Conservation (phyloP, 345 rosid species). For the Camelina neglecta region DNA sequence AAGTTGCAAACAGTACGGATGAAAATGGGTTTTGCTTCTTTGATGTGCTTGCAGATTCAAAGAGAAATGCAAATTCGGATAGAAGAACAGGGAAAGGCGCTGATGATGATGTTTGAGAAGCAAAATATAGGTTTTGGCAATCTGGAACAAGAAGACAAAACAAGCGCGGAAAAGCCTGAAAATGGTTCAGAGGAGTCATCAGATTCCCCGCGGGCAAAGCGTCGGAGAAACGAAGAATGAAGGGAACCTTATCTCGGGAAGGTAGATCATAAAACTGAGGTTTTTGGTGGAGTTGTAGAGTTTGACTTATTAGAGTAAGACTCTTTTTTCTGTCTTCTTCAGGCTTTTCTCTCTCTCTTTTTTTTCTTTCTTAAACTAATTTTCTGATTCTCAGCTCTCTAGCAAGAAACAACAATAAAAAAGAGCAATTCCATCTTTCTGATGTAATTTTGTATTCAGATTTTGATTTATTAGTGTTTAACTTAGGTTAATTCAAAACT, state of each 20-base stretch:
- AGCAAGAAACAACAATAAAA: conserved; percentile 19
- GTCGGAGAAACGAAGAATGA: conserved; percentile 56
- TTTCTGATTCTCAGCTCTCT: conserved; percentile 22
- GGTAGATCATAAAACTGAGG: conserved; percentile 11
- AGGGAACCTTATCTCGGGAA: not conserved
- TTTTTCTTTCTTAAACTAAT: conserved; percentile 3
- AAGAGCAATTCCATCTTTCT: conserved; percentile 26
- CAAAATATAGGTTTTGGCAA: conserved; percentile 61
- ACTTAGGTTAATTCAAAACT: not conserved
- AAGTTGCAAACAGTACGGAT: not conserved
- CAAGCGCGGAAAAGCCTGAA: conserved; percentile 38
- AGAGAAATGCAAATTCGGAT: conserved; percentile 75
- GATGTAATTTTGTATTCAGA: conserved; percentile 25
- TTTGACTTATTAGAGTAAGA: conserved; percentile 21
- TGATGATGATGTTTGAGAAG: conserved; percentile 67
- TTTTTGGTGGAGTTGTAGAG: conserved; percentile 26
- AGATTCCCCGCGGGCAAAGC: conserved; percentile 56
- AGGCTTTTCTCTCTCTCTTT: not conserved
- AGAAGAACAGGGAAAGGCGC: conserved; percentile 82
- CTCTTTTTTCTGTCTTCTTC: conserved; percentile 22
- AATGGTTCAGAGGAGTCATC: conserved; percentile 31
- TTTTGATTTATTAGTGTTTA: conserved; percentile 15
- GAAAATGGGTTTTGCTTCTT: not conserved
- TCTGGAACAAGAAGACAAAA: conserved; percentile 44
- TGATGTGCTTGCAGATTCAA: conserved; percentile 64